Conservation (phyloP, 208 protist genomes). For the Acanthamoeba royreba region DNA sequence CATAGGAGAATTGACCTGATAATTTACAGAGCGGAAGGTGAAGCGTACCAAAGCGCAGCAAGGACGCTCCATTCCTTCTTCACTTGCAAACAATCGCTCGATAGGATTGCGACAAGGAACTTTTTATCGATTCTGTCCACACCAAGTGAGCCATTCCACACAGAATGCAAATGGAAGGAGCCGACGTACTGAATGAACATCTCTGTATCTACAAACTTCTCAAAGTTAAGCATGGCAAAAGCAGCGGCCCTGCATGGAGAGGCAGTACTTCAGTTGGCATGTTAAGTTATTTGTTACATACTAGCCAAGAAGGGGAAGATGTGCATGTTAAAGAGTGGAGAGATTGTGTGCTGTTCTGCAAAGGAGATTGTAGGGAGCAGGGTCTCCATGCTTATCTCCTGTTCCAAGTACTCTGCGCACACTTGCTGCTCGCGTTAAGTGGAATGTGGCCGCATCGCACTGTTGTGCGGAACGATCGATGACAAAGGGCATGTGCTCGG, state of each 20-base stretch:
- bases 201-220: background rate
- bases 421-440: too few relatives aligned
- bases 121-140: background rate
- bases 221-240: background rate
- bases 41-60: background rate
- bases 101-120: background rate
- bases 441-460: too few relatives aligned
- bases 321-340: background rate
- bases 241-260: background rate
- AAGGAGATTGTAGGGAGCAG: background rate
- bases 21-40: background rate
- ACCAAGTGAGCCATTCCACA: background rate
- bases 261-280: too few relatives aligned
- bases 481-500: too few relatives aligned
- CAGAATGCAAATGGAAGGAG: background rate
- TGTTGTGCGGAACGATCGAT: too few relatives aligned
- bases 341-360: background rate
- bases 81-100: background rate
- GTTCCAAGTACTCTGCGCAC: background rate
- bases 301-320: too few relatives aligned
- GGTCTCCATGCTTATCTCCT: background rate
- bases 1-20: background rate
- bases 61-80: background rate
- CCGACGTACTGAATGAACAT: background rate
- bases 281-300: background rate